Conservation (phyloP, 2,329 filamentous ascomycete species). For the Fusarium sp. region DNA sequence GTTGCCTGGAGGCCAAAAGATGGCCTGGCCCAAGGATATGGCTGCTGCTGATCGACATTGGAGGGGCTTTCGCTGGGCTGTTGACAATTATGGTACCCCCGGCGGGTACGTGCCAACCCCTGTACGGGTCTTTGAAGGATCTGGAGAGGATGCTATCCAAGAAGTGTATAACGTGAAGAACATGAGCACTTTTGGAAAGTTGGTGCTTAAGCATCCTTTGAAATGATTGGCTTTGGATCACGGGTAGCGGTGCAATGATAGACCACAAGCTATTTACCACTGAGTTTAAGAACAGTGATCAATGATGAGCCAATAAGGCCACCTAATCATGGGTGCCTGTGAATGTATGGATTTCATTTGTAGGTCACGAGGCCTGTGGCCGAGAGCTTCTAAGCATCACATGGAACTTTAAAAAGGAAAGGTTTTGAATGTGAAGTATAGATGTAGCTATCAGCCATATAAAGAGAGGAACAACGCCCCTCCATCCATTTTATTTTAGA, state of each 20-base stretch:
- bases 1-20: not conserved
- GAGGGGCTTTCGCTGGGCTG: not conserved
- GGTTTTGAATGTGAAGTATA: not conserved
- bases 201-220: not conserved
- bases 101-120: not conserved
- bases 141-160: not conserved
- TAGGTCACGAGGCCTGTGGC: not conserved
- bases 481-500: not conserved
- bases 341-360: not conserved
- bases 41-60: not conserved
- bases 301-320: not conserved
- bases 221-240: not conserved
- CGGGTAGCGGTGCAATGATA: too few species aligned
- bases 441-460: not conserved
- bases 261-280: too few species aligned
- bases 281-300: too few species aligned
- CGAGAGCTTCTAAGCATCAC: not conserved
- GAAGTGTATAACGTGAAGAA: not conserved
- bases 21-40: not conserved
- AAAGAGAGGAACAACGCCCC: not conserved
- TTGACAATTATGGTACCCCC: not conserved
- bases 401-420: not conserved
- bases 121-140: not conserved
- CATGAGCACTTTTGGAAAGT: not conserved
- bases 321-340: not conserved